Conservation (phyloP, 164 flowering plant genomes). For the Platanus orientalis region DNA sequence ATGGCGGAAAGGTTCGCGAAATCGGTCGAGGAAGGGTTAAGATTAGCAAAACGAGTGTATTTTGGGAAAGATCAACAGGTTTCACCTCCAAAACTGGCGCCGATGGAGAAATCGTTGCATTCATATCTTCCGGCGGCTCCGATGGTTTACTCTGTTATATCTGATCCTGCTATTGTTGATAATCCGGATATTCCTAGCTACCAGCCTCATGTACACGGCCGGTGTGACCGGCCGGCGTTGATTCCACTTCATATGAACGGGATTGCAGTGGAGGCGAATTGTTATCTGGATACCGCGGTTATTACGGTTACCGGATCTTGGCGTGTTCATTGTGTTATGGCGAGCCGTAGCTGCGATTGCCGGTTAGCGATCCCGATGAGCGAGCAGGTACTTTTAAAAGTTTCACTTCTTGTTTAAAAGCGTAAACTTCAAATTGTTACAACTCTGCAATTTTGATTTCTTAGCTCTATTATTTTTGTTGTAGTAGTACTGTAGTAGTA, state of each 20-base stretch:
- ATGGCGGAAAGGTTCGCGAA: constrained; percentile 45
- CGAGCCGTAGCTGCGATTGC: constrained; percentile 62
- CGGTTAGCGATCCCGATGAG: constrained; percentile 77
- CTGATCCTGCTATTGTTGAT: constrained; percentile 76
- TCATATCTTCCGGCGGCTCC: constrained; percentile 58
- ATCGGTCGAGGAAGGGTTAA: constrained; percentile 82
- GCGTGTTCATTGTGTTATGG: constrained; percentile 92
- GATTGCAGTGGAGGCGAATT: constrained; percentile 47
- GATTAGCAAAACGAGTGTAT: constrained; percentile 71
- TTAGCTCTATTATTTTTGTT: too few species aligned
- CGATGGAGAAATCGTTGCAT: constrained; percentile 41
- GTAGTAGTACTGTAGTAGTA: too few species aligned
- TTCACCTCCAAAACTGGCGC: constrained; percentile 52
- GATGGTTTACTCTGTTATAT: constrained; percentile 78
- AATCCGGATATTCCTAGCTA: constrained; percentile 95
- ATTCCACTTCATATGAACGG: constrained; percentile 87
- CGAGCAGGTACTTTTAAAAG: constrained; percentile 47
- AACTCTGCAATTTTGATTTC: too few species aligned
- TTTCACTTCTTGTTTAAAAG: background rate
- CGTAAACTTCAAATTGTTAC: background rate
- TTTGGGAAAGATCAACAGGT: constrained; percentile 68
- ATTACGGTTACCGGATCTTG: constrained; percentile 58
- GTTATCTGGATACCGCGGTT: constrained; percentile 59
- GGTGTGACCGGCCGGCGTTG: constrained; percentile 86
- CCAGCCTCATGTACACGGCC: constrained; percentile 93